Conservation (phyloP, 2,329 filamentous ascomycete species). For the Exophiala spinifera region DNA sequence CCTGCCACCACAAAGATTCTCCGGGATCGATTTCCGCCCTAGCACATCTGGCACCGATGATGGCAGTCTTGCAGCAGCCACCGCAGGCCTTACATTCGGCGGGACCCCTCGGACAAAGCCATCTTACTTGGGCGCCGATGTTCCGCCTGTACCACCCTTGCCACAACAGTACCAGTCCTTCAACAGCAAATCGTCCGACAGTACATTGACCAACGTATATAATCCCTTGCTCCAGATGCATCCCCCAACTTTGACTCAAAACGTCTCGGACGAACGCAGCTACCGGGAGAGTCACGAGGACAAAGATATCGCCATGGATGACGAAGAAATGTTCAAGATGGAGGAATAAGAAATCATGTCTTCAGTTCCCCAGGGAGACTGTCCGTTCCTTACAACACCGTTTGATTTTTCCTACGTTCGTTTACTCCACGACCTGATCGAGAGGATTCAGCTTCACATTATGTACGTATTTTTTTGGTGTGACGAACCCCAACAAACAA, state of each 20-base stretch:
- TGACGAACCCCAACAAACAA: conserved; percentile 2
- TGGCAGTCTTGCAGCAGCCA: conserved; percentile 82
- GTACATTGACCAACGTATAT: conserved; percentile 39
- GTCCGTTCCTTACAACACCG: conserved; percentile 6
- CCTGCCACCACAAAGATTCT: conserved; percentile 63
- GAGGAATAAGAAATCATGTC: conserved; percentile 65
- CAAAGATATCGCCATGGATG: conserved; percentile 60
- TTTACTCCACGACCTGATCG: conserved; percentile 12
- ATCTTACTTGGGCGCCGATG: conserved; percentile 63
- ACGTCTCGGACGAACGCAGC: conserved; percentile 54
- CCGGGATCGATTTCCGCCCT: conserved; percentile 72
- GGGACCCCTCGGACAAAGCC: conserved; percentile 70
- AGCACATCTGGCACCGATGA: conserved; percentile 78
- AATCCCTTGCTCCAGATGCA: conserved; percentile 43
- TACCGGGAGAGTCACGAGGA: conserved; percentile 67
- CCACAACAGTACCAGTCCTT: conserved; percentile 51
- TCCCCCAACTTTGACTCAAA: conserved; percentile 44
- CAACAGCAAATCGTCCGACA: conserved; percentile 30
- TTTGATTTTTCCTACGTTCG: conserved; percentile 12
- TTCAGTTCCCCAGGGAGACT: not conserved
- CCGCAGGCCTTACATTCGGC: conserved; percentile 86
- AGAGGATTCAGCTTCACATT: conserved; percentile 7
- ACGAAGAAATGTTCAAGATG: conserved; percentile 97
- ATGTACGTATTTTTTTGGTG: conserved; percentile 15
- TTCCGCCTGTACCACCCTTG: conserved; percentile 83